phyloP scores from a whole-genome alignment of 2,329 filamentous ascomycete genomes.

The Trichoderma endophyticum region DNA sequence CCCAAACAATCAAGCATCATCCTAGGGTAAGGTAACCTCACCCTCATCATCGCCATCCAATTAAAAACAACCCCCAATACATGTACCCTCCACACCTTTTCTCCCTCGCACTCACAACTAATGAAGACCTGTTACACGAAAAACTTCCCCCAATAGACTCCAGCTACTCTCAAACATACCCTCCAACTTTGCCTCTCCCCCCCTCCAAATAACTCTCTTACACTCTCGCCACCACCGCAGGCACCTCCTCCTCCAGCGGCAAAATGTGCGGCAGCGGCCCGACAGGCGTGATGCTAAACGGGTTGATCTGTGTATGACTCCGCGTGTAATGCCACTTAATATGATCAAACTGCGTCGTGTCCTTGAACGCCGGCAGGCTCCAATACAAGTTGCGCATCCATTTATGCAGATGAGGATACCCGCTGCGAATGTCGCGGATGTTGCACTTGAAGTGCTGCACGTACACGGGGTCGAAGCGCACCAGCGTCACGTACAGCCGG shows the following conservation, averaged over 20 bases:
- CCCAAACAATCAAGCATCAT: background rate
- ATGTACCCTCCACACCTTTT: background rate
- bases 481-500: conserved; percentile 66
- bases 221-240: conserved; percentile 42
- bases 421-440: conserved; percentile 76
- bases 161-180: background rate
- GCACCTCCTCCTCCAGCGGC: conserved; percentile 72
- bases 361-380: conserved; percentile 71
- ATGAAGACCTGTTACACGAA: background rate
- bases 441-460: conserved; percentile 90
- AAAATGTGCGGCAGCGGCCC: conserved; percentile 83
- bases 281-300: conserved; percentile 71
- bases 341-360: conserved; percentile 89
- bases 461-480: conserved; percentile 75
- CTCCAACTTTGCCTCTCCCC: background rate
- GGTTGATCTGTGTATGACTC: conserved; percentile 65
- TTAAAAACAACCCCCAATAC: background rate
- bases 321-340: conserved; percentile 77
- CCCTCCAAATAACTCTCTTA: background rate
- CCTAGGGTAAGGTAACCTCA: background rate
- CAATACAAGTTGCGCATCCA: conserved; percentile 87
- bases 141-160: background rate
- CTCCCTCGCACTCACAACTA: background rate
- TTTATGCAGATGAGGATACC: conserved; percentile 74
- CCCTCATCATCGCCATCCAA: background rate